phyloP scores from a whole-genome alignment of 23 red algal genomes.

The Gracilaria gracilis region DNA sequence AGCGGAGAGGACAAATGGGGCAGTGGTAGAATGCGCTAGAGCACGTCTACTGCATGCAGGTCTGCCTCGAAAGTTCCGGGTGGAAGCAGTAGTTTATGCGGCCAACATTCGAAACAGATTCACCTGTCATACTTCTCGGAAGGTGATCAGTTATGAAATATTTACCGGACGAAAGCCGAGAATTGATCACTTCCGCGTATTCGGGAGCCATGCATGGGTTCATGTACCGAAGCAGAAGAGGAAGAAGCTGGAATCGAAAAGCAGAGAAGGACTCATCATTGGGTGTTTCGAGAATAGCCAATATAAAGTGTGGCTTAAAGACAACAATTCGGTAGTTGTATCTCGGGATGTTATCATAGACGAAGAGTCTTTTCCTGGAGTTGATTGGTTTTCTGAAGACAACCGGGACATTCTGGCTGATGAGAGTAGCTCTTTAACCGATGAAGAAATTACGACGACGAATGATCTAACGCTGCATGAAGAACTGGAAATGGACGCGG shows the following conservation, averaged over 20 bases:
- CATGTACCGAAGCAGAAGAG: constrained; percentile 21
- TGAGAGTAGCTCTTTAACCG: no score
- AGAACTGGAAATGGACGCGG: no score
- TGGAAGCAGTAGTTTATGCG: constrained; percentile 7
- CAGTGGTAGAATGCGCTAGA: constrained; percentile 2
- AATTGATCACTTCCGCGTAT: neutral
- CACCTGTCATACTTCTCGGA: neutral
- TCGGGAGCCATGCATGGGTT: constrained; percentile 19
- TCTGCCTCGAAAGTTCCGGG: constrained; percentile 12
- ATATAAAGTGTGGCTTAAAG: constrained; percentile 32
- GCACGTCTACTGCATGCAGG: neutral
- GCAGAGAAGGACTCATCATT: neutral
- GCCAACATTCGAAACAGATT: constrained; percentile 7
- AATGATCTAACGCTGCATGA: no score
- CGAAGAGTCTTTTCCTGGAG: no score
- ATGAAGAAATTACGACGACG: no score
- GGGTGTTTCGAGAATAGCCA: constrained; percentile 35
- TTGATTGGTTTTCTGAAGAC: no score
- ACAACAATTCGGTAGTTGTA: neutral
- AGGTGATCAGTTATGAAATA: constrained; percentile 10
- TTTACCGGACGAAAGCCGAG: constrained; percentile 13
- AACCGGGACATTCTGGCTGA: no score
- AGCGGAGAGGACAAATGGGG: constrained; percentile 14
- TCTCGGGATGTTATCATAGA: no score
- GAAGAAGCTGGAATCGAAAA: neutral